Evolutionary conservation across 129 eudicot genomes (phyloP).

Genomic region (Flaveria ramosissima): DNA sequence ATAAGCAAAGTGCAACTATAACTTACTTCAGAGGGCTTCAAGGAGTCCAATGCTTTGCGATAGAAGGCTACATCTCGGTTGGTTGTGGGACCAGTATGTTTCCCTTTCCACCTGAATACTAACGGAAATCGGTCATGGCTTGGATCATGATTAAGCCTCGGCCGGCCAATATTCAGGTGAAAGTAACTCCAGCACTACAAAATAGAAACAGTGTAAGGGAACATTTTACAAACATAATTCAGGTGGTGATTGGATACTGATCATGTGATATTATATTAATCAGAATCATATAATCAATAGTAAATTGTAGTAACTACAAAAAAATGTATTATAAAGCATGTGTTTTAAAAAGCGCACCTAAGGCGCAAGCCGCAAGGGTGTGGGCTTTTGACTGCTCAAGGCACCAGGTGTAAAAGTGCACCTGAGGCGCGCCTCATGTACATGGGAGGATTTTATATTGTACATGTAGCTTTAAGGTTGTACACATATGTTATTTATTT

Average conservation of each 20-base stretch:
- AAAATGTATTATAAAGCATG: background rate
- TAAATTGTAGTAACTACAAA: background rate
- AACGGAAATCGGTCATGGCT: conserved; percentile 85
- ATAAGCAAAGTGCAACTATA: background rate
- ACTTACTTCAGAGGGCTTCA: conserved; percentile 86
- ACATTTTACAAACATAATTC: conserved; percentile 8
- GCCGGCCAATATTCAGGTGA: conserved; percentile 90
- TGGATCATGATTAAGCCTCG: conserved; percentile 85
- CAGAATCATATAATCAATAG: background rate
- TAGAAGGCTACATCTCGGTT: conserved; percentile 89
- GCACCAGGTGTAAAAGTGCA: no score
- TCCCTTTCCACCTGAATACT: conserved; percentile 97
- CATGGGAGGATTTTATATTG: no score
- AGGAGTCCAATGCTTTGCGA: conserved; percentile 83
- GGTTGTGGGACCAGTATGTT: conserved; percentile 84
- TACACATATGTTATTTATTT: no score
- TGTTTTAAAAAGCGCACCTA: no score
- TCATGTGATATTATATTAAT: conserved; percentile 10
- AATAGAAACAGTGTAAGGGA: conserved; percentile 7
- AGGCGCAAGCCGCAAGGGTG: no score
- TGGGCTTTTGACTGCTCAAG: no score
- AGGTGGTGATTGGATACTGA: background rate
- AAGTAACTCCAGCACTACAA: conserved; percentile 98
- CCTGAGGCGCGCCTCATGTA: no score
- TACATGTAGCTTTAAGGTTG: no score